phyloP scores from a whole-genome alignment of 148 eudicot genomes.

The Persicaria maculosa region DNA sequence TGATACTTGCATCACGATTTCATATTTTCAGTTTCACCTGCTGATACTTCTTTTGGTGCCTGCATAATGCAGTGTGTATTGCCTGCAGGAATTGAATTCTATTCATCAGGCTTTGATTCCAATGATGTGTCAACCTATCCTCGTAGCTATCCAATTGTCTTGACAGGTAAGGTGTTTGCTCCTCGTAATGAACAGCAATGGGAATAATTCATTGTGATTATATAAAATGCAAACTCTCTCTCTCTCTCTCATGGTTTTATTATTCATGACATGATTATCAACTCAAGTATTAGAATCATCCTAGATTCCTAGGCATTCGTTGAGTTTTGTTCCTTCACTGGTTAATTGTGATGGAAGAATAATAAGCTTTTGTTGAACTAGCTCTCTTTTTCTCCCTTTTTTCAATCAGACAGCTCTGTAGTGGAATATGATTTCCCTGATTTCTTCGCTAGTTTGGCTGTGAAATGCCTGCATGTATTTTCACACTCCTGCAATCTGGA shows the following conservation, averaged over 20 bases:
- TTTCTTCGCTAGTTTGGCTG: too few relatives aligned
- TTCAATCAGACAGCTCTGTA: too few relatives aligned
- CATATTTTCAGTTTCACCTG: slow-evolving; percentile 10
- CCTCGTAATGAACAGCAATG: neutral
- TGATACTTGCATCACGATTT: slow-evolving; percentile 9
- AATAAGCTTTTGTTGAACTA: neutral
- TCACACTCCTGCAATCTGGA: too few relatives aligned
- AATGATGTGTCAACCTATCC: slow-evolving; percentile 63
- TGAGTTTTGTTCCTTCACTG: neutral
- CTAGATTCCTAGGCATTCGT: neutral
- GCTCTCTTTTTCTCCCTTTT: neutral
- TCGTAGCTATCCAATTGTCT: slow-evolving; percentile 89
- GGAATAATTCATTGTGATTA: slow-evolving; percentile 4
- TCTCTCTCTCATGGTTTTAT: neutral
- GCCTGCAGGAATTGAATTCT: slow-evolving; percentile 94
- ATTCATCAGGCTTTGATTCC: slow-evolving; percentile 48
- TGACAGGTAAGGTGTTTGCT: slow-evolving; percentile 54
- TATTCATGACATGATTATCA: neutral
- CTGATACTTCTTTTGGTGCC: slow-evolving; percentile 16
- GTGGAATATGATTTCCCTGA: too few relatives aligned
- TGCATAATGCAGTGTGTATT: slow-evolving; percentile 75
- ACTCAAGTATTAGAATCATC: neutral
- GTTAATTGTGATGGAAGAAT: slow-evolving; percentile 5
- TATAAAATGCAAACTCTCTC: neutral
- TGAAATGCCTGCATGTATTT: too few relatives aligned